Base-by-base conservation (phyloP, 163 green algal genomes). In the Chlorella variabilis region DNA sequence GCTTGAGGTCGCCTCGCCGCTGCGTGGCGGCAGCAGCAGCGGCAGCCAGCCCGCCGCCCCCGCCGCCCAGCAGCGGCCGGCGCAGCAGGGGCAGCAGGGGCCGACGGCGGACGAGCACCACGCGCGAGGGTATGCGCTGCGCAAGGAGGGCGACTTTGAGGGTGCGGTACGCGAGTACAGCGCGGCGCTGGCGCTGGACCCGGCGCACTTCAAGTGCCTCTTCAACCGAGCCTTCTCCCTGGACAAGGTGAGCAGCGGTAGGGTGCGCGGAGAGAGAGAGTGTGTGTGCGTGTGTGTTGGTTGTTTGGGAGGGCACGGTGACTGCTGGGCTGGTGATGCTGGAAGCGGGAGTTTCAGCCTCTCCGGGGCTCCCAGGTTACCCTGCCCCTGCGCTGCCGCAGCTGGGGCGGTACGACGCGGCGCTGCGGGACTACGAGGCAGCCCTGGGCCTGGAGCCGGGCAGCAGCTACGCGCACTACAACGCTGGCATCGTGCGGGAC, bases 161-260 rank as follows among this genome's bases (percentile, higher is more conserved):
- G 91, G 75, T 23, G 93, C 93, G 23, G 88, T 96, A 8, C 66
- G 85, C 34, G 90, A 94, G 80, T 97, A 96, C 87, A 90, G 23
- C 13, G 31, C 84, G 3, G 91, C 92, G 3, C 83, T 97, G 33
- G 66, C 73, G 23, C 61, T 93, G 41, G 79, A 93, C 6, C 87
- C 90, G 1, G 33, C 34, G 0, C 90, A 97, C 85, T 96, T 97
- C 89, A 95, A 94, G 58, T 88, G 91, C 3, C 88, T 95, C 1
- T 98, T 97, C 90, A 96, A 97, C 90, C 81, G 93, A 2, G 94
- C 85, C 29, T 97, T 96, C 79, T 92, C 86, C 2, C 85, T 93
- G 51, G 94, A 97, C 85, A 95, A 96, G 91, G 88, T 93, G 27
- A 9, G 84, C 2, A 11, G 13, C 31, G 15, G 33, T 33, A 45